Base-by-base conservation (phyloP, 108 stramenopile genomes). In the Cyclotella atomus region DNA sequence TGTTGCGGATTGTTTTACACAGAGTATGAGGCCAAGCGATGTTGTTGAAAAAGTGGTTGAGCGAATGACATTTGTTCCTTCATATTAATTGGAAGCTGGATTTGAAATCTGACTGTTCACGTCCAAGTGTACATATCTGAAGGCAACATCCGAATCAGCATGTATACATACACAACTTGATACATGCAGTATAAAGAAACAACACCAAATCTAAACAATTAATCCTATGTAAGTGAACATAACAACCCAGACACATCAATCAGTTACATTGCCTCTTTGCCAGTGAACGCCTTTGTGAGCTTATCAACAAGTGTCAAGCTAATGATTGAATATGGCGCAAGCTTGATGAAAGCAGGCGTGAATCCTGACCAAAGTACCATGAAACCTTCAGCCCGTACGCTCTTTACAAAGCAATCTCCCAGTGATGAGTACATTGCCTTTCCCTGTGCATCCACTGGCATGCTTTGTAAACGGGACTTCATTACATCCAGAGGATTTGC, bases 1-100 rank as follows among this genome's bases (percentile, higher is more conserved):
- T 55, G 89, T 99, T 54, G 71, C 97, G 4, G 98, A 99, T 73
- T 98, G 98, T 67, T 99, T 95, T 77, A 98, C 99, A 38, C 99
- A 99, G 84, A 89, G 92, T 35, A 97, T 95, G 94, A 71, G 92
- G 67, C 88, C 93, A 20, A 84, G 85, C 49, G 97, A 97, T 84
- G 86, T 97, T 30, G 89, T 90, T 4, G 95, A 97, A 65, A 95
- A 96, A 55, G 92, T 98, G 60, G 78, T 91, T 5, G 94, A 94
- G 38, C 82, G 86, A 63, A 92, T 90, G 91, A 89, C 86, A 32
- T 81, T 81, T 81, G 80, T 81, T 59, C 80, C 80, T 20, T 63
- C 59, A 21, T 81, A 81, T 27, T 81, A 66, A 64, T 21, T 3
- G 12, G n/a, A 4, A 4, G 33, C 6, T 34, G 3, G 8, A 56